Evolutionary conservation across 1,139 yeast genomes (phyloP).

Genomic region (Arxiozyma bovina): DNA sequence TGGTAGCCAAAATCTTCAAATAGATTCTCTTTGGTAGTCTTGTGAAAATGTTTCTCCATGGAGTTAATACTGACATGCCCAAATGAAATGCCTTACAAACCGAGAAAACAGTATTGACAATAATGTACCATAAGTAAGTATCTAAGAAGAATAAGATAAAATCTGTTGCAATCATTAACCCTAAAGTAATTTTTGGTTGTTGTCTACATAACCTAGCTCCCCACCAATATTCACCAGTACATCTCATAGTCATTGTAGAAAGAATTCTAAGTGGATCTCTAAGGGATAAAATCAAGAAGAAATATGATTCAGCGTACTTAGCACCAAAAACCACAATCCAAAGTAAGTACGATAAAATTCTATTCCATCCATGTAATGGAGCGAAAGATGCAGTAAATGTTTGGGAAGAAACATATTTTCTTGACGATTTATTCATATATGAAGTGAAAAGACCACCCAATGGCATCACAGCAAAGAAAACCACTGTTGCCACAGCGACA

Average conservation of each 20-base stretch:
- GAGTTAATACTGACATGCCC: conserved; percentile 97
- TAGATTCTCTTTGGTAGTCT: conserved; percentile 97
- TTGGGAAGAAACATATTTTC: conserved; percentile 88
- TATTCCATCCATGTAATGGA: conserved; percentile 73
- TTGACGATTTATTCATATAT: conserved; percentile 78
- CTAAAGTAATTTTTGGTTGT: conserved; percentile 81
- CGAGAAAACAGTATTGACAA: conserved; percentile 88
- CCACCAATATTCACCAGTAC: conserved; percentile 88
- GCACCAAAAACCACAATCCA: conserved; percentile 88
- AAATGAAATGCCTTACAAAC: conserved; percentile 95
- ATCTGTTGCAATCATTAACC: conserved; percentile 87
- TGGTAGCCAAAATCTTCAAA: conserved; percentile 92
- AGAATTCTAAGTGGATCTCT: conserved; percentile 87
- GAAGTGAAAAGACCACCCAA: conserved; percentile 94
- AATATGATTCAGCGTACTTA: conserved; percentile 83
- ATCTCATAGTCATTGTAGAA: conserved; percentile 57
- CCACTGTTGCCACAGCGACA: conserved; percentile 71
- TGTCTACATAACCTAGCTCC: conserved; percentile 65
- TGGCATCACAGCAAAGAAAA: conserved; percentile 92
- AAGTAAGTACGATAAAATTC: conserved; percentile 90
- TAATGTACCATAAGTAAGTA: conserved; percentile 97
- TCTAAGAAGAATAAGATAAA: conserved; percentile 93
- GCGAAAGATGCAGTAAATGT: conserved; percentile 91
- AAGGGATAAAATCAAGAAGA: conserved; percentile 79
- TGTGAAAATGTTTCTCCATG: conserved; percentile 97